Conservation (phyloP, 768 basidiomycete species). For the Calocera viscosa region DNA sequence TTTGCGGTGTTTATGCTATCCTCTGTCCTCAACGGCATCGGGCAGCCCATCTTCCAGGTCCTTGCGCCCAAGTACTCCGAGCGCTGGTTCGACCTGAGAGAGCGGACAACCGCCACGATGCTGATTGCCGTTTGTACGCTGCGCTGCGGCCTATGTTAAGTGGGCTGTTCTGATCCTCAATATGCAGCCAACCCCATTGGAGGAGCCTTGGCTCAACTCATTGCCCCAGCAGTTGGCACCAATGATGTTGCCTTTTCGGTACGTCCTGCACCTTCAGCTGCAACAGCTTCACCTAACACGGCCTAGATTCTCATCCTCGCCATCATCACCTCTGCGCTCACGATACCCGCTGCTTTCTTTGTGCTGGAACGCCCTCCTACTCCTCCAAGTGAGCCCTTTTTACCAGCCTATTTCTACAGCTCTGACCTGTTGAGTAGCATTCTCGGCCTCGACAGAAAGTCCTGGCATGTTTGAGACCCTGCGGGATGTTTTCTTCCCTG, state of each 20-base stretch:
- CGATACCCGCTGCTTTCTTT: slow-evolving; percentile 43
- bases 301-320: slow-evolving; percentile 54
- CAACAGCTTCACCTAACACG: neutral
- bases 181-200: slow-evolving; percentile 32
- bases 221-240: slow-evolving; percentile 38
- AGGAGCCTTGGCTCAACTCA: slow-evolving; percentile 19
- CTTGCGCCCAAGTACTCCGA: slow-evolving; percentile 72
- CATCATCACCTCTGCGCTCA: slow-evolving; percentile 51
- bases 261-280: neutral
- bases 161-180: neutral
- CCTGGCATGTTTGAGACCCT: slow-evolving; percentile 17
- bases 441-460: slow-evolving; percentile 19
- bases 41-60: slow-evolving; percentile 65
- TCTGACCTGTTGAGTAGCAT: slow-evolving; percentile 15
- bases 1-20: neutral
- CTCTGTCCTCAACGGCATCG: slow-evolving; percentile 29
- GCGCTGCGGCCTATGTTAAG: neutral
- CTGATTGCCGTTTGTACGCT: slow-evolving; percentile 31
- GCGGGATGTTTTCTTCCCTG: slow-evolving; percentile 27
- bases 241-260: slow-evolving; percentile 5
- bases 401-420: neutral
- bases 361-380: slow-evolving; percentile 52
- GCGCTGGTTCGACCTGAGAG: slow-evolving; percentile 65
- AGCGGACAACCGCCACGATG: slow-evolving; percentile 70
- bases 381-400: slow-evolving; percentile 52